Evolutionary conservation across 169 alveolate genomes (phyloP).

Genomic region (Plasmodium falciparum): DNA sequence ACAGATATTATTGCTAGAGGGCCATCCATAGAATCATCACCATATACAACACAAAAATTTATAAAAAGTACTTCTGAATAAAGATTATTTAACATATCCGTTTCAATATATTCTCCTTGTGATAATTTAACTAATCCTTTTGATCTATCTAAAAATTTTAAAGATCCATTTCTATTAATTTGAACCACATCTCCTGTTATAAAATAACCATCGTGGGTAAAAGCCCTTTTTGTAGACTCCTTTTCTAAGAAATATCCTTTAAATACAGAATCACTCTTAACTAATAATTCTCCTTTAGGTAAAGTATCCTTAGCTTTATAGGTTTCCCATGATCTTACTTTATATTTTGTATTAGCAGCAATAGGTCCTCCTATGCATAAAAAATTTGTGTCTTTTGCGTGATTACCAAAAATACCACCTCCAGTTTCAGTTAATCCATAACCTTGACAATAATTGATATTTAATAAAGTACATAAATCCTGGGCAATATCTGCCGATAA

Average conservation of each 20-base stretch:
- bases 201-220: too few relatives aligned
- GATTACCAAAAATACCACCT: conserved; percentile 13
- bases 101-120: too few relatives aligned
- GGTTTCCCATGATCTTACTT: conserved; percentile 38
- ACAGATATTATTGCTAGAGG: neutral
- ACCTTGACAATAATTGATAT: conserved; percentile 12
- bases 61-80: conserved; percentile 14
- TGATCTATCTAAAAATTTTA: too few relatives aligned
- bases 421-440: conserved; percentile 42
- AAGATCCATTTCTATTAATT: too few relatives aligned
- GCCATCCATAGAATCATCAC: too few relatives aligned
- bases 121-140: too few relatives aligned
- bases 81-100: conserved; percentile 15
- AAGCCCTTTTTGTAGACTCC: too few relatives aligned
- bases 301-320: conserved; percentile 81
- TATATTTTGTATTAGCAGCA: neutral
- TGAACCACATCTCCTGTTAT: too few relatives aligned
- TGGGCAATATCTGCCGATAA: conserved; percentile 18
- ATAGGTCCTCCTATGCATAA: conserved; percentile 26
- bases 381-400: neutral
- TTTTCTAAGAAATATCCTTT: too few relatives aligned
- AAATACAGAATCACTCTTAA: too few relatives aligned
- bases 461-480: neutral
- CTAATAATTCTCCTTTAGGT: conserved; percentile 77
- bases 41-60: neutral